Conservation (phyloP, 2,329 filamentous ascomycete species). For the Colletotrichum ledebouriae region DNA sequence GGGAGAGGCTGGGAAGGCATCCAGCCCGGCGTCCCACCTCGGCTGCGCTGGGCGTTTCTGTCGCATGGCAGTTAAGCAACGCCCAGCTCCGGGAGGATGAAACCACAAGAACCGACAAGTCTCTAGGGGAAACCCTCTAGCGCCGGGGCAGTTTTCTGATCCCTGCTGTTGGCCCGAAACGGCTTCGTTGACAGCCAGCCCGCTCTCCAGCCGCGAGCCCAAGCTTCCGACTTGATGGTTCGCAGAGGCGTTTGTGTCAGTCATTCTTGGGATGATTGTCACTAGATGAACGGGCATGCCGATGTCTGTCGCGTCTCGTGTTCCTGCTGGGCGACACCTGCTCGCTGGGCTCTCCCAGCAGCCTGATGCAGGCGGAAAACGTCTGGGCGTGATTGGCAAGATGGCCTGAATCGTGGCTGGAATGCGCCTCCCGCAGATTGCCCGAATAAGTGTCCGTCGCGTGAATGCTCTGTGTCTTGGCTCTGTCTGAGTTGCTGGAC, state of each 20-base stretch:
- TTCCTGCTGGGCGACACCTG: background rate
- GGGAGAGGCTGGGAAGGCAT: slow-evolving; percentile 19
- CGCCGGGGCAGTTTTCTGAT: background rate
- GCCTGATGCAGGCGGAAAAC: slow-evolving; percentile 11
- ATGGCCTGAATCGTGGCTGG: slow-evolving; percentile 34
- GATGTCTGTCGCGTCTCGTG: slow-evolving; percentile 11
- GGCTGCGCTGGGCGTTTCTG: slow-evolving; percentile 8
- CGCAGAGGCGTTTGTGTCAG: slow-evolving; percentile 12
- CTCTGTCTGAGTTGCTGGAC: slow-evolving; percentile 28
- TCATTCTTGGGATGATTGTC: background rate
- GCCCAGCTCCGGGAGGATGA: slow-evolving; percentile 24
- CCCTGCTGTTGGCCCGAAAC: background rate
- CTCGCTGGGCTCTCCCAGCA: slow-evolving; percentile 28
- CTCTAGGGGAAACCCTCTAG: background rate
- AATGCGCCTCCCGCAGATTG: slow-evolving; percentile 37
- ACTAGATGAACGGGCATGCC: slow-evolving; percentile 28
- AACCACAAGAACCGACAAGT: slow-evolving; percentile 26
- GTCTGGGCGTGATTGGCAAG: slow-evolving; percentile 28
- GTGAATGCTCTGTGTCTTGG: slow-evolving; percentile 36
- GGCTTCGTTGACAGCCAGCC: background rate
- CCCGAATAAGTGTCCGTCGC: slow-evolving; percentile 29
- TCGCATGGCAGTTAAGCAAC: slow-evolving; percentile 22
- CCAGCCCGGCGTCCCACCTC: background rate
- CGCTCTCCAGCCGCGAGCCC: background rate
- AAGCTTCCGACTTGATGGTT: background rate